These are phyloP conservation scores for Bipolaris zeicola DNA, from an alignment of 2,329 filamentous ascomycete species.

Conservation along the genomic window DNA sequence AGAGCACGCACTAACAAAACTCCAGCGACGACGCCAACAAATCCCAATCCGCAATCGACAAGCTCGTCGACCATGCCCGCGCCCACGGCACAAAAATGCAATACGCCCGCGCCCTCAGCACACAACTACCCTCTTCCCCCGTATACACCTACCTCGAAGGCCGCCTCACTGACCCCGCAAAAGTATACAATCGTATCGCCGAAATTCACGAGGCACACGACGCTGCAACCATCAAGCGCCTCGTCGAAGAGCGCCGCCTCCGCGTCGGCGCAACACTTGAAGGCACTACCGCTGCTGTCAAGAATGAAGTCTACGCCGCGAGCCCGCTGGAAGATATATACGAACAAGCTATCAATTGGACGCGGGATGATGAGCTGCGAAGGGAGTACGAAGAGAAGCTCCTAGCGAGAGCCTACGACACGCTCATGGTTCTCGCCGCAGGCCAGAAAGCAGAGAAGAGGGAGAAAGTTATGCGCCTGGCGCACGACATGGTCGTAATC, in stretches of 20 bases:
- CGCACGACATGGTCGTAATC: slow-evolving; percentile 93
- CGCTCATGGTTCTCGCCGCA: slow-evolving; percentile 69
- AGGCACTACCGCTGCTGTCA: slow-evolving; percentile 85
- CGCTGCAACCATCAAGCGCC: slow-evolving; percentile 83
- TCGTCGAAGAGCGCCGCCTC: slow-evolving; percentile 87
- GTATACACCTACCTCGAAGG: slow-evolving; percentile 85
- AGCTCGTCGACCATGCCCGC: slow-evolving; percentile 76
- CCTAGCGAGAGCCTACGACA: slow-evolving; percentile 78
- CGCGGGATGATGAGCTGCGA: slow-evolving; percentile 80
- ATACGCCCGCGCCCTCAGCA: slow-evolving; percentile 74
- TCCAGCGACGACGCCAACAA: slow-evolving; percentile 62
- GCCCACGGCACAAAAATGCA: slow-evolving; percentile 73
- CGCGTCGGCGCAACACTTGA: slow-evolving; percentile 82
- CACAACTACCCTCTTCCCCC: slow-evolving; percentile 79
- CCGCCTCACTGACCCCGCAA: slow-evolving; percentile 75
- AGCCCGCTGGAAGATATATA: slow-evolving; percentile 84
- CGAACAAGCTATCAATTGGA: slow-evolving; percentile 86
- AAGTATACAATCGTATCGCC: slow-evolving; percentile 81
- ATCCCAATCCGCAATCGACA: slow-evolving; percentile 72
- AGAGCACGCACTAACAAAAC: slow-evolving; percentile 12
- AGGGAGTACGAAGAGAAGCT: slow-evolving; percentile 90
- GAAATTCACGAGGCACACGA: slow-evolving; percentile 86
- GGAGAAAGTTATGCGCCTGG: slow-evolving; percentile 73
- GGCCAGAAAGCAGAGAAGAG: slow-evolving; percentile 74
- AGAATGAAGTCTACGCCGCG: slow-evolving; percentile 76